Conservation (phyloP, 257 asterid genomes). For the Solanum neorickii region DNA sequence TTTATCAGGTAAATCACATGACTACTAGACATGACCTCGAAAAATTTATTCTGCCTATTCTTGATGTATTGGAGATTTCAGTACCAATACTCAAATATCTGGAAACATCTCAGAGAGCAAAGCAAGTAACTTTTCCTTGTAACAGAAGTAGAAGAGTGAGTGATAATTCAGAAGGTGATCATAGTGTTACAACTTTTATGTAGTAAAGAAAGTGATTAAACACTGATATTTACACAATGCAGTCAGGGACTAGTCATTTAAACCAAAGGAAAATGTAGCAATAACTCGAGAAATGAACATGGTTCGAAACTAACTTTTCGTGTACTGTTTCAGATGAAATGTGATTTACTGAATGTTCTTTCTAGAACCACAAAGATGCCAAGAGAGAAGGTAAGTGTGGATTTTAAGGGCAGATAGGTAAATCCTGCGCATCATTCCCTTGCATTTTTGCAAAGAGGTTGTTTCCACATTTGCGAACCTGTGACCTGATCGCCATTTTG, state of each 20-base stretch:
- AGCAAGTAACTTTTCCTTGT: background rate
- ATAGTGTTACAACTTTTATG: background rate
- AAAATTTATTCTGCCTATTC: background rate
- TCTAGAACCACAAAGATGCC: background rate
- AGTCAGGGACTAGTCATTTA: background rate
- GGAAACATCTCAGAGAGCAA: background rate
- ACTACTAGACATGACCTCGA: background rate
- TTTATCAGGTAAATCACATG: background rate
- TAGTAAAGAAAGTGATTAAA: background rate
- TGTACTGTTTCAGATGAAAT: background rate
- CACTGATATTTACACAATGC: background rate
- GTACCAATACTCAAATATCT: conserved; percentile 44
- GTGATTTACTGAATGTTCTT: background rate
- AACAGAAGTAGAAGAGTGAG: background rate
- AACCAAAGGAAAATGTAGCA: background rate
- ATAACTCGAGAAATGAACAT: background rate
- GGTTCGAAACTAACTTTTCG: background rate
- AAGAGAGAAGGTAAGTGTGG: background rate
- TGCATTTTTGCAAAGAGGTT: background rate
- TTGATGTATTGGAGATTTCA: background rate
- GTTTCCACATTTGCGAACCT: background rate
- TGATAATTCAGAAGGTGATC: background rate
- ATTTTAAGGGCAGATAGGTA: background rate
- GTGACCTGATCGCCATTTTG: background rate
- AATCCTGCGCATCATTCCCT: background rate